These are phyloP conservation scores for Phytophthora vignae DNA, from an alignment of 352 stramenopile genomes.

Conservation along the genomic window DNA sequence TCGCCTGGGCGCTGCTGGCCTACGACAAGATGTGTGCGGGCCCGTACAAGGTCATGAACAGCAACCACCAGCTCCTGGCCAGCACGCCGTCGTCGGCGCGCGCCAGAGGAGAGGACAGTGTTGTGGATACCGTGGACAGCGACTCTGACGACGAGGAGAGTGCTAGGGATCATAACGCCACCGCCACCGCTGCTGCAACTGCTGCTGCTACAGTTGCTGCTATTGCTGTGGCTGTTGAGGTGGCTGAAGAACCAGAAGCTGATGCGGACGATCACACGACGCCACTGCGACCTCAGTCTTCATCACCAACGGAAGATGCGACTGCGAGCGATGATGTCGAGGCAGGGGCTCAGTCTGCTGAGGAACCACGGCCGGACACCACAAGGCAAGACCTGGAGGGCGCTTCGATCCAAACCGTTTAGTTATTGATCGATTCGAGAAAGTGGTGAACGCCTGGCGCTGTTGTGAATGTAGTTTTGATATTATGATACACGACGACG, in stretches of 20 bases:
- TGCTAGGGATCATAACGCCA: constrained; percentile 4
- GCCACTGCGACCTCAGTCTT: constrained; percentile 18
- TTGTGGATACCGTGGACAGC: constrained; percentile 30
- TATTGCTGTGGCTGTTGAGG: constrained; percentile 21
- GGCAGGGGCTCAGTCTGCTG: constrained; percentile 1
- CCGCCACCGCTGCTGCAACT: background rate
- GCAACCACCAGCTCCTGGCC: constrained; percentile 70
- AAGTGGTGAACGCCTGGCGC: background rate
- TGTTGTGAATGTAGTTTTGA: constrained; percentile 28
- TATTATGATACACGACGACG: constrained; percentile 37
- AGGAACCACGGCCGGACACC: background rate
- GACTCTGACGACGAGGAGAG: constrained; percentile 46
- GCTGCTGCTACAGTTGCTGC: background rate
- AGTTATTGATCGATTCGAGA: constrained; percentile 1
- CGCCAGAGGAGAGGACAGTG: constrained; percentile 30
- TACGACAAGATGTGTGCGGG: constrained; percentile 82
- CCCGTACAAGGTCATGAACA: constrained; percentile 85
- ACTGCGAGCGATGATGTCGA: constrained; percentile 16
- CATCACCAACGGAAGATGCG: background rate
- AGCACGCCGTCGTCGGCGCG: constrained; percentile 54
- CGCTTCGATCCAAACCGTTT: constrained; percentile 38
- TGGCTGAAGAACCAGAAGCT: constrained; percentile 14
- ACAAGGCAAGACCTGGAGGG: constrained; percentile 5
- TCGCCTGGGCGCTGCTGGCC: constrained; percentile 66
- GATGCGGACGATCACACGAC: constrained; percentile 16